Conservation (phyloP, 495 filamentous ascomycete genomes). For the Cetradonia linearis region DNA sequence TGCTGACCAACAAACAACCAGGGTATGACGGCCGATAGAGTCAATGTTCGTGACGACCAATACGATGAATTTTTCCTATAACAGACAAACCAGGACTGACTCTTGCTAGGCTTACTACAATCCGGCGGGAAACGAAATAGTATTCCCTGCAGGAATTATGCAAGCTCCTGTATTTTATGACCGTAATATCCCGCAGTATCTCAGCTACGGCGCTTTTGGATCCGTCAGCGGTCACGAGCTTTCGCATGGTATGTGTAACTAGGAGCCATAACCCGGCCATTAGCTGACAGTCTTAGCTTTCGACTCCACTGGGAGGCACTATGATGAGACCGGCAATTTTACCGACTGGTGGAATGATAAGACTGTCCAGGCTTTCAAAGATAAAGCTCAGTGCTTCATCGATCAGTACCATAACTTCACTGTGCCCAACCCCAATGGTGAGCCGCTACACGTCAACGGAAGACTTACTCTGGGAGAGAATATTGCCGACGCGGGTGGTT, state of each 20-base stretch:
- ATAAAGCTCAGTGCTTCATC: constrained; percentile 59
- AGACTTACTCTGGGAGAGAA: constrained; percentile 62
- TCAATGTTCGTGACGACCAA: constrained; percentile 33
- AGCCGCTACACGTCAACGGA: constrained; percentile 57
- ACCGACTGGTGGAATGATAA: constrained; percentile 62
- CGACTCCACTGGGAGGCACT: constrained; percentile 57
- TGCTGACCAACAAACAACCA: not conserved
- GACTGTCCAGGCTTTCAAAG: constrained; percentile 52
- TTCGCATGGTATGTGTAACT: constrained; percentile 43
- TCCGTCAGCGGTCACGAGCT: constrained; percentile 65
- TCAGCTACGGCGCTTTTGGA: constrained; percentile 62
- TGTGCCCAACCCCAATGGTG: constrained; percentile 40
- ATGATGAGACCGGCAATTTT: constrained; percentile 55
- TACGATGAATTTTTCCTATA: not conserved
- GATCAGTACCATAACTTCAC: constrained; percentile 58
- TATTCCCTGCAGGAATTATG: constrained; percentile 66
- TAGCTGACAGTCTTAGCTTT: constrained; percentile 41
- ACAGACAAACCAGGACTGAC: not conserved
- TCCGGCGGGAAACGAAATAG: constrained; percentile 54
- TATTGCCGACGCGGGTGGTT: constrained; percentile 64
- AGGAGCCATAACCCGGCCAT: not conserved
- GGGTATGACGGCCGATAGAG: constrained; percentile 48
- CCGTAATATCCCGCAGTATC: constrained; percentile 49
- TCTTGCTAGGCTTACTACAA: constrained; percentile 47
- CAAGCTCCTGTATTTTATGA: constrained; percentile 59